phyloP scores from a whole-genome alignment of 192 early-diverging fungal species.

The Phycomyces nitens region DNA sequence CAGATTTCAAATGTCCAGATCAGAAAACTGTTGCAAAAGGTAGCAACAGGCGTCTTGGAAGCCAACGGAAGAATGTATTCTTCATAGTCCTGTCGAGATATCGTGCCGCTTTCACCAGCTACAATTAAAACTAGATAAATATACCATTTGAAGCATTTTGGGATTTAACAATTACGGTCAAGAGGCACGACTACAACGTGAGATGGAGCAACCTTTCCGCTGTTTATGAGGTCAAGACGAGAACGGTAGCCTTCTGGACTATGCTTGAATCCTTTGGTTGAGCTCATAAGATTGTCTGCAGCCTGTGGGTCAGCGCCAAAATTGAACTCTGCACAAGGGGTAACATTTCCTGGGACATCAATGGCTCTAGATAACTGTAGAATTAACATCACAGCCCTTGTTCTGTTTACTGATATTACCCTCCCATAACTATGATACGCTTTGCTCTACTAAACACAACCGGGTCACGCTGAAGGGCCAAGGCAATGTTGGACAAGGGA shows the following conservation, averaged over 20 bases:
- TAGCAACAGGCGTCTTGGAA: background rate
- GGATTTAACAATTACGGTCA: conserved; percentile 31
- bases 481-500: conserved; percentile 46
- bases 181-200: conserved; percentile 45
- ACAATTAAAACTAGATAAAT: background rate
- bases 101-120: conserved; percentile 9
- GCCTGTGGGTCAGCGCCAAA: conserved; percentile 43
- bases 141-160: background rate
- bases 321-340: conserved; percentile 49
- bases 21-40: conserved; percentile 12
- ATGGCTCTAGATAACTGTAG: conserved; percentile 2
- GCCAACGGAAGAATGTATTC: conserved; percentile 10
- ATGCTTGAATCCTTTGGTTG: conserved; percentile 31
- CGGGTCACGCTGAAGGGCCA: conserved; percentile 43
- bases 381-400: background rate
- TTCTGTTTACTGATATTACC: too few relatives aligned
- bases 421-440: conserved; percentile 47
- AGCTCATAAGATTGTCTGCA: conserved; percentile 33
- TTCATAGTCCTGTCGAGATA: conserved; percentile 12
- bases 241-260: conserved; percentile 16
- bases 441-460: conserved; percentile 42
- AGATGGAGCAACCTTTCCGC: conserved; percentile 18
- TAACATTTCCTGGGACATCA: conserved; percentile 31
- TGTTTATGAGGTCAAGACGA: conserved; percentile 4
- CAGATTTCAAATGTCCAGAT: conserved; percentile 24